Evolutionary conservation across 2,329 filamentous ascomycete species (phyloP).

Genomic region (Furcasterigmium furcatum): DNA sequence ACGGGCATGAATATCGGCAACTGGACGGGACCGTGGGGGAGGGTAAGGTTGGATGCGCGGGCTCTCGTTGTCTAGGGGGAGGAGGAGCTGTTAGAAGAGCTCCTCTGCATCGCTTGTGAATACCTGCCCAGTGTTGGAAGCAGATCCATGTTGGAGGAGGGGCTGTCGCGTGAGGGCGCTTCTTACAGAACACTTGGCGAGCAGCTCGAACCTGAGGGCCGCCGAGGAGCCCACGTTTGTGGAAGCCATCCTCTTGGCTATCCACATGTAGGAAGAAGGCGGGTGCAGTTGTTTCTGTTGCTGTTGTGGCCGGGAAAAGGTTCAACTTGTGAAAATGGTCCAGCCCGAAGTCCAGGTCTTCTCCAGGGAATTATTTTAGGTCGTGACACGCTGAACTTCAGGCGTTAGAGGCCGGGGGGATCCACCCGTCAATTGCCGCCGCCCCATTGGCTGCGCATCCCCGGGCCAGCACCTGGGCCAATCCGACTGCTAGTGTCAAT

Average conservation of each 20-base stretch:
- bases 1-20: slow-evolving; percentile 98
- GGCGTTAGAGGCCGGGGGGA: slow-evolving; percentile 8
- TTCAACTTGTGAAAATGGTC: no score
- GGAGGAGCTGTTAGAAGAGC: slow-evolving; percentile 3
- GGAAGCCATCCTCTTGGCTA: slow-evolving; percentile 41
- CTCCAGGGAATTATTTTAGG: background rate
- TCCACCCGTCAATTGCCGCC: no score
- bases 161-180: slow-evolving; percentile 4
- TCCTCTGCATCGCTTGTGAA: background rate
- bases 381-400: slow-evolving; percentile 1
- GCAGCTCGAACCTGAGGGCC: slow-evolving; percentile 74
- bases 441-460: no score
- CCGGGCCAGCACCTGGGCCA: background rate
- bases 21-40: slow-evolving; percentile 88
- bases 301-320: no score
- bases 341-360: no score
- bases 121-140: background rate
- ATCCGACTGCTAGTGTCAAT: slow-evolving; percentile 5
- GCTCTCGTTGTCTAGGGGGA: slow-evolving; percentile 84
- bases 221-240: slow-evolving; percentile 50
- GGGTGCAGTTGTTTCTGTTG: no score
- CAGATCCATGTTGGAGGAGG: no score
- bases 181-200: slow-evolving; percentile 79
- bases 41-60: slow-evolving; percentile 78
- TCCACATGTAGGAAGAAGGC: slow-evolving; percentile 14